Evolutionary conservation across 352 stramenopile genomes (phyloP).

Genomic region (Globisporangium lucens): DNA sequence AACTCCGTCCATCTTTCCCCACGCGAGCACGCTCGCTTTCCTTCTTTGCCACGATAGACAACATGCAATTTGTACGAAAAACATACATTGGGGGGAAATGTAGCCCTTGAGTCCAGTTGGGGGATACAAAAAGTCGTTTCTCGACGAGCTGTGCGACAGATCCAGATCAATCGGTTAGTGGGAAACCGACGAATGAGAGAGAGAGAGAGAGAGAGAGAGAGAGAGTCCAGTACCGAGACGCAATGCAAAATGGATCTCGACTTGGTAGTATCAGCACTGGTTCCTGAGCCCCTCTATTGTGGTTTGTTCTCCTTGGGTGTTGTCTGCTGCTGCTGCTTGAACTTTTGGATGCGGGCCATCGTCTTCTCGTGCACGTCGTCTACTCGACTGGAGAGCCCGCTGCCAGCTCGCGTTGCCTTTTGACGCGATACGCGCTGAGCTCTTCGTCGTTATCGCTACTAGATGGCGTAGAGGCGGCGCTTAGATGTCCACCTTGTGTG

Average conservation of each 20-base stretch:
- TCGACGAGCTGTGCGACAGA: slow-evolving; percentile 15
- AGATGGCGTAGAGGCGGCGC: neutral
- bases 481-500: neutral
- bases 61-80: too few relatives aligned
- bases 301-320: neutral
- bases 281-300: neutral
- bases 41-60: too few relatives aligned
- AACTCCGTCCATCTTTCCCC: too few relatives aligned
- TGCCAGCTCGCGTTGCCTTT: slow-evolving; percentile 45
- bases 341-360: slow-evolving; percentile 43
- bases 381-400: slow-evolving; percentile 31
- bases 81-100: too few relatives aligned
- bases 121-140: slow-evolving; percentile 8
- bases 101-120: too few relatives aligned
- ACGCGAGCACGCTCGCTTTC: too few relatives aligned
- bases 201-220: too few relatives aligned
- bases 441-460: slow-evolving; percentile 16
- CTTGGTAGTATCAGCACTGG: neutral
- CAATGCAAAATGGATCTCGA: neutral
- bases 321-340: slow-evolving; percentile 17
- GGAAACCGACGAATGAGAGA: neutral
- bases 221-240: neutral
- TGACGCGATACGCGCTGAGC: slow-evolving; percentile 31
- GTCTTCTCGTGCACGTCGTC: slow-evolving; percentile 61
- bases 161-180: slow-evolving; percentile 3